Base-by-base conservation (phyloP, 257 asterid genomes). In the Asclepias syriaca region DNA sequence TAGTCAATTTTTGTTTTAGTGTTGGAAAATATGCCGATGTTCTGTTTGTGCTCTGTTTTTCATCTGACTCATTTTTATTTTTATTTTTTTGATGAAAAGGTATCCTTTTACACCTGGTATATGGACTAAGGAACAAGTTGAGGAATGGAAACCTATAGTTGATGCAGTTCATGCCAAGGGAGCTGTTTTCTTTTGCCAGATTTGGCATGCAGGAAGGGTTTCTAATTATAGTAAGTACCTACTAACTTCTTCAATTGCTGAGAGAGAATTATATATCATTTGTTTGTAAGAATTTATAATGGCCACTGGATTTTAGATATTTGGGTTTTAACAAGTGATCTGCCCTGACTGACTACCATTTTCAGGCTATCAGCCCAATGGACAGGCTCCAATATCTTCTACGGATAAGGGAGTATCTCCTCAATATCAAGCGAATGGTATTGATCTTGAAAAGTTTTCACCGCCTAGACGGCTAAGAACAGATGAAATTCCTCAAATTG, bases 141-240 rank as follows among this genome's bases (percentile, higher is more conserved):
- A 81, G 63, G 84, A 77, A 11, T 77, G 80, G 77, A 80, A 80
- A 60, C 77, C 81, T 19, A 69, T 77, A 66, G 81, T 77, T 13
- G 53, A 77, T 58, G 79, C 79, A 4, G 80, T 72, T 21, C 83
- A 79, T 66, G 78, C 81, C 67, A 72, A 80, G 57, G 84, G 78
- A 61, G 81, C 78, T 3, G 11, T 76, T 18, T 79, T 79, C 59
- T 74, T 75, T 66, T 79, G 83, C 70, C 83, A 79, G 65, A 39
- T 75, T 72, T 71, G 77, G 75, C 80, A 79, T 68, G 68, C 5
- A 6, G 73, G 83, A 5, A 71, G 77, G 34, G 79, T 72, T 68
- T 75, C 83, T 10, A 61, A 24, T 74, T 21, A 1, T 9, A 61
- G 83, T 76, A 72, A 46, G 27, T 40, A 43, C n/a, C n/a, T n/a